Evolutionary conservation across 1,139 yeast species (phyloP).

Genomic region (Scheffersomyces illinoinensis): DNA sequence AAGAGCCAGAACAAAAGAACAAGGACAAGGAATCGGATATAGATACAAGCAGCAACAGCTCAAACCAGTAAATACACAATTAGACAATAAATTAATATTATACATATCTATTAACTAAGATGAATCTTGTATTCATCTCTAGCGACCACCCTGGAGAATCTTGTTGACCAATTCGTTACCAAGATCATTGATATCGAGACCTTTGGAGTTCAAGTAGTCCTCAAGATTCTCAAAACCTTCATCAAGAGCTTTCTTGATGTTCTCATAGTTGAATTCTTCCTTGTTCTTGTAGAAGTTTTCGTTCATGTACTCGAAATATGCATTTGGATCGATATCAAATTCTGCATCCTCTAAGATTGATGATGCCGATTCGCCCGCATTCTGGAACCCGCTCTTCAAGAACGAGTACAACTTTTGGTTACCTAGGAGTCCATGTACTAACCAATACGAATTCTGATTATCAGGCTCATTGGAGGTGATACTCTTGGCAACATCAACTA

Average conservation of each 20-base stretch:
- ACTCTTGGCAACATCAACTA: background rate
- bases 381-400: background rate
- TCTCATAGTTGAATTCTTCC: conserved; percentile 12
- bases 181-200: conserved; percentile 8
- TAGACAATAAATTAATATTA: background rate
- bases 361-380: background rate
- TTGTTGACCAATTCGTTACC: conserved; percentile 2
- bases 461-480: background rate
- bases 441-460: background rate
- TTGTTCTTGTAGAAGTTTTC: conserved; percentile 15
- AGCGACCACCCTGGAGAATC: background rate
- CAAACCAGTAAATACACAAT: background rate
- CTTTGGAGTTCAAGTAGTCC: conserved; percentile 9
- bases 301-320: conserved; percentile 21
- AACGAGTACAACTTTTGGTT: background rate
- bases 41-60: background rate
- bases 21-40: background rate
- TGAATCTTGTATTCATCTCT: background rate
- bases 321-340: conserved; percentile 7
- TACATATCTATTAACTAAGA: background rate
- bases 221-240: conserved; percentile 14
- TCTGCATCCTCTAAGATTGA: conserved; percentile 7
- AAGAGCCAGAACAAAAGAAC: conserved; percentile 8
- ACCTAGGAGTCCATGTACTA: background rate
- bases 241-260: conserved; percentile 16